phyloP scores from a whole-genome alignment of 495 filamentous ascomycete species.

The Gamarada debralockiae region DNA sequence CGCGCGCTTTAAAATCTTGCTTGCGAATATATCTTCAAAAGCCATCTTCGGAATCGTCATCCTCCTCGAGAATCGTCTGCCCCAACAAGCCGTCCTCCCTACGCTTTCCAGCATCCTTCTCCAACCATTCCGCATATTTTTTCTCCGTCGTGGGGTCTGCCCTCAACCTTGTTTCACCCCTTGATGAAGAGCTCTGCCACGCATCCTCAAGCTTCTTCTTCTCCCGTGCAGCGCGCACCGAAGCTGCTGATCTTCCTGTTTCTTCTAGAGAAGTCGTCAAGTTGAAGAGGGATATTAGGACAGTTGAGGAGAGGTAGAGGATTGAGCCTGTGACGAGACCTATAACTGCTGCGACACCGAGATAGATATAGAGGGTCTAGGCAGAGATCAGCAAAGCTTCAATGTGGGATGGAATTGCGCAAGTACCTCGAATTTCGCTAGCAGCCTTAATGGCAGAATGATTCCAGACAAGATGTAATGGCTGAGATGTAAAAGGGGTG shows the following conservation, averaged over 20 bases:
- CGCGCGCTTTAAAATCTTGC: too few relatives aligned
- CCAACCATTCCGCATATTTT: slow-evolving; percentile 35
- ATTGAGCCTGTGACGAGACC: slow-evolving; percentile 48
- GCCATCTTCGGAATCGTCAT: slow-evolving; percentile 32
- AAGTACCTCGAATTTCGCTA: slow-evolving; percentile 63
- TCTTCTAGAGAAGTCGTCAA: slow-evolving; percentile 19
- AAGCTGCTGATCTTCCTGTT: slow-evolving; percentile 17
- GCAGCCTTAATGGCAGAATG: slow-evolving; percentile 38
- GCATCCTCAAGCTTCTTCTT: slow-evolving; percentile 18
- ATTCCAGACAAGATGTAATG: slow-evolving; percentile 31
- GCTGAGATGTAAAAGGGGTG: slow-evolving; percentile 44
- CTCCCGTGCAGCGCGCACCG: slow-evolving; percentile 21
- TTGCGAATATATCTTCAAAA: slow-evolving; percentile 6
- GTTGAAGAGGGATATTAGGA: slow-evolving; percentile 38
- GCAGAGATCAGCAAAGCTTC: slow-evolving; percentile 24
- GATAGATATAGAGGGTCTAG: slow-evolving; percentile 62
- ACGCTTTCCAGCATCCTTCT: slow-evolving; percentile 28
- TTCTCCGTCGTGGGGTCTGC: slow-evolving; percentile 13
- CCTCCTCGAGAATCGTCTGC: slow-evolving; percentile 66
- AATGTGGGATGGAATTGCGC: slow-evolving; percentile 15
- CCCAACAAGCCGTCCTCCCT: slow-evolving; percentile 36
- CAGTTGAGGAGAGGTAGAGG: slow-evolving; percentile 39
- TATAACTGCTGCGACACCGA: slow-evolving; percentile 55
- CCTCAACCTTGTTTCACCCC: slow-evolving; percentile 7
- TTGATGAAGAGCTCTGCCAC: slow-evolving; percentile 15